Evolutionary conservation across 169 alveolate species (phyloP).

Genomic region (Cryptosporidium muris): DNA sequence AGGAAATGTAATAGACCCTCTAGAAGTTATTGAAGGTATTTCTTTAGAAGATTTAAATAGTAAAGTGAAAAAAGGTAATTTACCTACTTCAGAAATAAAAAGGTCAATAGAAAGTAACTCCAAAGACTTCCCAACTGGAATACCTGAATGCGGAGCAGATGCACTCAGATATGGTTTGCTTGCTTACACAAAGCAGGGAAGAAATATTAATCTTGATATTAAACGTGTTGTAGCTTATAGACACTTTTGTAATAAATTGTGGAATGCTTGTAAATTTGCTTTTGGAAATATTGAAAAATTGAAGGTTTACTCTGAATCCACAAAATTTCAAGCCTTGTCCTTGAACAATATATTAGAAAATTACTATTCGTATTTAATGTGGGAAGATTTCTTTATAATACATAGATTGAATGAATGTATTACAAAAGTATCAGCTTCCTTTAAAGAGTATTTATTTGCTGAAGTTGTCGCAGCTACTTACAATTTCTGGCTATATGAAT

Average conservation of each 20-base stretch:
- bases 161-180: conserved; percentile 96
- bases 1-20: conserved; percentile 99
- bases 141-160: conserved; percentile 99
- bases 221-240: conserved; percentile 96
- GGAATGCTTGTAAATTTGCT: conserved; percentile 96
- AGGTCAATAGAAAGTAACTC: conserved; percentile 89
- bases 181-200: conserved; percentile 92
- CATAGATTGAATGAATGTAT: conserved; percentile 85
- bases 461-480: conserved; percentile 92
- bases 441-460: conserved; percentile 91
- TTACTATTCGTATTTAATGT: conserved; percentile 73
- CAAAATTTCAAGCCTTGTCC: conserved; percentile 7
- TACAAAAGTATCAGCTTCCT: conserved; percentile 79
- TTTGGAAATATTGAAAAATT: conserved; percentile 76
- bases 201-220: conserved; percentile 95
- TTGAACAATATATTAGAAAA: conserved; percentile 55
- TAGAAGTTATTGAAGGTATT: conserved; percentile 96
- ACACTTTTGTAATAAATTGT: conserved; percentile 96
- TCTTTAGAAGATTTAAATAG: conserved; percentile 87
- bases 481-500: conserved; percentile 95
- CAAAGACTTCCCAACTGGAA: conserved; percentile 98
- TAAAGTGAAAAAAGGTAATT: conserved; percentile 87
- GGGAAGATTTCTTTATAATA: conserved; percentile 96
- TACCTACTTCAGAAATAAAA: conserved; percentile 87
- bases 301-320: neutral